phyloP scores from a whole-genome alignment of 371 early-diverging fungal species.

The Apophysomyces variabilis region DNA sequence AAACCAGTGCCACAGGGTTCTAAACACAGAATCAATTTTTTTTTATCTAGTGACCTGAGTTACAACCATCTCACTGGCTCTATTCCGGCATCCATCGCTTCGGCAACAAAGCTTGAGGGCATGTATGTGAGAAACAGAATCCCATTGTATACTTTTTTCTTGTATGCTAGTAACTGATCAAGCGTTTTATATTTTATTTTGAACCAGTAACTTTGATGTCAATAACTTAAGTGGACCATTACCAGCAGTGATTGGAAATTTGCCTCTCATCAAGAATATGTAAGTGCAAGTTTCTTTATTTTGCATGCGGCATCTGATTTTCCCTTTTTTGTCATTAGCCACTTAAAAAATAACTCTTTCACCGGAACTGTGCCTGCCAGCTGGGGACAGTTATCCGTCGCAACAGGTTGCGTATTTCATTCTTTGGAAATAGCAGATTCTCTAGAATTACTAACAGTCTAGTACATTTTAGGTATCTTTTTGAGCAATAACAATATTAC shows the following conservation, averaged over 20 bases:
- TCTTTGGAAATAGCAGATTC: background rate
- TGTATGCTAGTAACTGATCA: background rate
- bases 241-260: constrained; percentile 27
- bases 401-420: constrained; percentile 16
- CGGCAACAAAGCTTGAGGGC: background rate
- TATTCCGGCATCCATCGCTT: constrained; percentile 42
- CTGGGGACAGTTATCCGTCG: constrained; percentile 26
- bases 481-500: constrained; percentile 47
- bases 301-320: constrained; percentile 1
- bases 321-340: constrained; percentile 26
- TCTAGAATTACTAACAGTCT: constrained; percentile 3
- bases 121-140: constrained; percentile 7
- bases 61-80: constrained; percentile 53
- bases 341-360: constrained; percentile 49
- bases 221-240: constrained; percentile 38
- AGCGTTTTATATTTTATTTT: background rate
- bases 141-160: background rate
- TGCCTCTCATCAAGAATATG: constrained; percentile 38
- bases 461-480: constrained; percentile 23
- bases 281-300: constrained; percentile 16
- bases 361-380: constrained; percentile 43
- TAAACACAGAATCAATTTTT: constrained; percentile 6
- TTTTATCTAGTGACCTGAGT: constrained; percentile 45
- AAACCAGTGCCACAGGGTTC: background rate
- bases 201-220: constrained; percentile 42